A percentile compares a stretch with the other conserved stretches of the same genome.
Evolutionary conservation across 2,329 filamentous ascomycete genomes (phyloP).

Genomic region (Aspergillus sp.): DNA sequence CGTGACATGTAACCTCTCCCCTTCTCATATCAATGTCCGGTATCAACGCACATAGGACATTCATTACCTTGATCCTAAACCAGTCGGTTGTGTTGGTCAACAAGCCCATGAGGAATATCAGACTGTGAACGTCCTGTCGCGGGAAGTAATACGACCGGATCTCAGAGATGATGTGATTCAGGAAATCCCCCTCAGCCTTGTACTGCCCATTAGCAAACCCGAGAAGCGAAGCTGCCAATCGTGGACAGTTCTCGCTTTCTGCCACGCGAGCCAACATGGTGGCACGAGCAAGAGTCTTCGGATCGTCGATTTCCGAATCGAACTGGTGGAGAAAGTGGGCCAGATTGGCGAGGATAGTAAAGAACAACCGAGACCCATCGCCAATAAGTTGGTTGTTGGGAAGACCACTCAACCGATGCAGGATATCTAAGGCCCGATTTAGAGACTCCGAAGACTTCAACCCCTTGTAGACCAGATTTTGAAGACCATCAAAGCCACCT

Average conservation of each 20-base stretch:
- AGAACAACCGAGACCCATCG: conserved; percentile 72
- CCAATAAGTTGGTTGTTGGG: conserved; percentile 77
- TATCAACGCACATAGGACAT: conserved; percentile 75
- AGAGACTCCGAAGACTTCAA: conserved; percentile 79
- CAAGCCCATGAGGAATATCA: conserved; percentile 85
- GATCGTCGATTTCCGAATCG: conserved; percentile 56
- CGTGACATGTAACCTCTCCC: conserved; percentile 80
- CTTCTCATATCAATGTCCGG: conserved; percentile 90
- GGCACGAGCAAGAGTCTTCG: conserved; percentile 56
- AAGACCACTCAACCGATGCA: conserved; percentile 71
- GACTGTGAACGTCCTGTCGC: conserved; percentile 70
- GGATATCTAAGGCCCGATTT: conserved; percentile 65
- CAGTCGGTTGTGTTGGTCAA: conserved; percentile 82
- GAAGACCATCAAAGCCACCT: conserved; percentile 76
- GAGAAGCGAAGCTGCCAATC: conserved; percentile 62
- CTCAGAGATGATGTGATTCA: conserved; percentile 65
- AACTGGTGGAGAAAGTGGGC: conserved; percentile 76
- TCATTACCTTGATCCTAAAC: conserved; percentile 91
- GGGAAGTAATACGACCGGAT: conserved; percentile 75
- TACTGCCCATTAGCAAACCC: conserved; percentile 63
- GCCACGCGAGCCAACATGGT: conserved; percentile 65
- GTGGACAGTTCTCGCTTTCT: conserved; percentile 61
- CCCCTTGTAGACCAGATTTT: conserved; percentile 83
- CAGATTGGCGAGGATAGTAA: conserved; percentile 83
- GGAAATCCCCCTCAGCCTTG: conserved; percentile 65